These are phyloP conservation scores for Fraxinus sp. DNA, from an alignment of 305 asterid species.

Conservation along the genomic window DNA sequence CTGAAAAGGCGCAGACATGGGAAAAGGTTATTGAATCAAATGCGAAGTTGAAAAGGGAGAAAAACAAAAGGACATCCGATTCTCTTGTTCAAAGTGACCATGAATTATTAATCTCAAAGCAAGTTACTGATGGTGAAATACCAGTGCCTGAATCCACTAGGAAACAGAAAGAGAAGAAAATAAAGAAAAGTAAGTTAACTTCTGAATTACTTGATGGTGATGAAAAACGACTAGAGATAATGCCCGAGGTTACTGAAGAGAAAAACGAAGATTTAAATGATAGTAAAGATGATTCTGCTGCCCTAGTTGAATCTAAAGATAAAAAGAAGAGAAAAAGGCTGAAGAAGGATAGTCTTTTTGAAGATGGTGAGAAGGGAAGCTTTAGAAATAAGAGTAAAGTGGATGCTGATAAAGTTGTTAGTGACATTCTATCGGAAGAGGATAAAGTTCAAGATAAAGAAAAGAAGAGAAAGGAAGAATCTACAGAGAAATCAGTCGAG, in stretches of 20 bases:
- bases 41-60: slow-evolving; percentile 22
- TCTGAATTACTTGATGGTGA: slow-evolving; percentile 26
- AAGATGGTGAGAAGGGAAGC: slow-evolving; percentile 14
- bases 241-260: slow-evolving; percentile 22
- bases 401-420: not conserved
- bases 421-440: slow-evolving; percentile 1
- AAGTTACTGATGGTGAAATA: slow-evolving; percentile 28
- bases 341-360: slow-evolving; percentile 15
- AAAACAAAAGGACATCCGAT: slow-evolving; percentile 10
- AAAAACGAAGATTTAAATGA: slow-evolving; percentile 16
- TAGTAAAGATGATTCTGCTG: slow-evolving; percentile 19
- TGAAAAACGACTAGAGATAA: slow-evolving; percentile 22
- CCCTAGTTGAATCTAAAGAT: slow-evolving; percentile 28
- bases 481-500: slow-evolving; percentile 24
- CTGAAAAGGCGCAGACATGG: slow-evolving; percentile 9
- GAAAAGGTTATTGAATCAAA: slow-evolving; percentile 26
- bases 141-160: slow-evolving; percentile 29
- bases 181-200: slow-evolving; percentile 38
- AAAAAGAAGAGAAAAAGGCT: slow-evolving; percentile 31
- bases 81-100: slow-evolving; percentile 1
- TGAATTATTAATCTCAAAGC: slow-evolving; percentile 13
- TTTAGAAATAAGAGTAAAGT: not conserved
- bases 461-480: slow-evolving; percentile 25
- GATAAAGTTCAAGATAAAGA: slow-evolving; percentile 18
- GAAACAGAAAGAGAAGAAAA: slow-evolving; percentile 48